Conservation (phyloP, 73 alveolate species). For the Tetrahymena elliotti region DNA sequence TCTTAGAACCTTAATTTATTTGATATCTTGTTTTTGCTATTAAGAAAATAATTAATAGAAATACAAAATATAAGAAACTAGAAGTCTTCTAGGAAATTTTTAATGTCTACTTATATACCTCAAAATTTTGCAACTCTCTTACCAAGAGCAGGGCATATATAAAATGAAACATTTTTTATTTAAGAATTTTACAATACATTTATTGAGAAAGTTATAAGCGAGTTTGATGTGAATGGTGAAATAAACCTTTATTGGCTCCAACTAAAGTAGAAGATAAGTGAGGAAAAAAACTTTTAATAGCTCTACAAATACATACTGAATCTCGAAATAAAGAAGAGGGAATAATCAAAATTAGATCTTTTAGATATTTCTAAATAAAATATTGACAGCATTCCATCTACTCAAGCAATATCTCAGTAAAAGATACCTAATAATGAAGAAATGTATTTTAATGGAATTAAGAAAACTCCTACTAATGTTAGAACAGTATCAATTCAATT, state of each 20-base stretch:
- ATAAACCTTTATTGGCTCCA: neutral
- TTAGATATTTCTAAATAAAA: neutral
- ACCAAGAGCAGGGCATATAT: neutral
- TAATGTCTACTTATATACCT: neutral
- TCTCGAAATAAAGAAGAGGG: neutral
- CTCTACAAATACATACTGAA: neutral
- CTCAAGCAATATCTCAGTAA: neutral
- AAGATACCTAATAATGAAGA: neutral
- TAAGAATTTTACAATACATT: neutral
- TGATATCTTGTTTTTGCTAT: neutral
- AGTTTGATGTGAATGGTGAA: neutral
- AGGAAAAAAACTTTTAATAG: neutral
- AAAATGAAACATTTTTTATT: neutral
- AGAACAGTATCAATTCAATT: neutral
- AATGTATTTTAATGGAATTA: neutral
- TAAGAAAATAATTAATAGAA: neutral
- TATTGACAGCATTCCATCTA: neutral
- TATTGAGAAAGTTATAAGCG: neutral
- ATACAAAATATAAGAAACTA: neutral
- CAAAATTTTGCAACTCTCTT: neutral
- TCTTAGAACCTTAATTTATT: too few species aligned
- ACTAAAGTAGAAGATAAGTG: neutral
- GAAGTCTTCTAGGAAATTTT: neutral
- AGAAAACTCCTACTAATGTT: neutral
- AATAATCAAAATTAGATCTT: neutral